A percentile compares a stretch with the other conserved stretches of the same genome.
Evolutionary conservation across 2,329 filamentous ascomycete species (phyloP).

Genomic region (Verticillium nubilum): DNA sequence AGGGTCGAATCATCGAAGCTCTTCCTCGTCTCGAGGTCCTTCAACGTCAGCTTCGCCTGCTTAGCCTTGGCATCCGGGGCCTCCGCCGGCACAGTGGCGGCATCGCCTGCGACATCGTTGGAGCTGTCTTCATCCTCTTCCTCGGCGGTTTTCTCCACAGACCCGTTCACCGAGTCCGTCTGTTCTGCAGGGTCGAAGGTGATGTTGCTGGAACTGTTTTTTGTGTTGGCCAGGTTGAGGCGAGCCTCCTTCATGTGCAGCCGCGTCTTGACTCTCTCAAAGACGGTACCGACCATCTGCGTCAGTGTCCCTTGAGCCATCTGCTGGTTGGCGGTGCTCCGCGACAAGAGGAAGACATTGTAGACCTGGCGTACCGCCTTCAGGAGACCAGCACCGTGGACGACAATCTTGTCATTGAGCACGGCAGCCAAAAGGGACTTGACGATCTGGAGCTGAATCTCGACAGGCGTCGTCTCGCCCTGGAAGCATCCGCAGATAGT

Average conservation of each 20-base stretch:
- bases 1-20: slow-evolving; percentile 64
- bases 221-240: slow-evolving; percentile 48
- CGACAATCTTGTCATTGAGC: slow-evolving; percentile 96
- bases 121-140: slow-evolving; percentile 8
- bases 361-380: slow-evolving; percentile 98
- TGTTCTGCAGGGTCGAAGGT: slow-evolving; percentile 43
- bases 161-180: slow-evolving; percentile 28
- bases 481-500: slow-evolving; percentile 99
- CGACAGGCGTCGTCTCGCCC: slow-evolving; percentile 84
- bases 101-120: slow-evolving; percentile 26
- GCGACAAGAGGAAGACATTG: slow-evolving; percentile 95
- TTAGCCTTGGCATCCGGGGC: slow-evolving; percentile 20
- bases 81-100: slow-evolving; percentile 22
- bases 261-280: slow-evolving; percentile 84
- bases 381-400: slow-evolving; percentile 89
- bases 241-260: slow-evolving; percentile 83
- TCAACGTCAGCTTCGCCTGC: slow-evolving; percentile 56
- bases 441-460: slow-evolving; percentile 96
- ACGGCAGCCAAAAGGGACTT: slow-evolving; percentile 95
- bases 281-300: slow-evolving; percentile 98
- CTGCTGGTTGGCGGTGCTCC: slow-evolving; percentile 91
- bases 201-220: slow-evolving; percentile 45
- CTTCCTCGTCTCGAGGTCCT: slow-evolving; percentile 62
- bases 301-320: slow-evolving; percentile 95
- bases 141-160: slow-evolving; percentile 17